Evolutionary conservation across 2,329 filamentous ascomycete species (phyloP).

Genomic region (Orbilia quercus): DNA sequence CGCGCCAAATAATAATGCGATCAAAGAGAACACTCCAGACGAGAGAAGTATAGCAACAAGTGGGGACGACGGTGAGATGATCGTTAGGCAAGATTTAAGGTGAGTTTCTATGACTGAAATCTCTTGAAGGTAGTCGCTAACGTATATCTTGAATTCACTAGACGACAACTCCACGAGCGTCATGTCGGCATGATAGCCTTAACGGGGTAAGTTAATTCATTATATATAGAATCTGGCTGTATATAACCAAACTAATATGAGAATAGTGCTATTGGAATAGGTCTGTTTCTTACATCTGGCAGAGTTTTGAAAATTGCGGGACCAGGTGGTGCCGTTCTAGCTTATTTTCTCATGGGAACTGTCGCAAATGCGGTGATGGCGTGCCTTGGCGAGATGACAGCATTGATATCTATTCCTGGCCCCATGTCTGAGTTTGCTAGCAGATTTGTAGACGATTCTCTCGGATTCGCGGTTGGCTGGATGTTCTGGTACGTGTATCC

Average conservation of each 20-base stretch:
- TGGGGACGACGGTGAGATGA: slow-evolving; percentile 52
- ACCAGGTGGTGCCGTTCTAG: slow-evolving; percentile 62
- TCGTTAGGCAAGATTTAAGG: slow-evolving; percentile 49
- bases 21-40: slow-evolving; percentile 37
- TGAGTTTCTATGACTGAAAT: not conserved
- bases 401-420: slow-evolving; percentile 64
- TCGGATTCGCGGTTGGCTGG: slow-evolving; percentile 66
- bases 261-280: slow-evolving; percentile 60
- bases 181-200: slow-evolving; percentile 63
- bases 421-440: slow-evolving; percentile 64
- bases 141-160: no score
- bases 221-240: not conserved
- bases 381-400: slow-evolving; percentile 63
- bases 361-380: slow-evolving; percentile 63
- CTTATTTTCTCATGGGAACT: slow-evolving; percentile 62
- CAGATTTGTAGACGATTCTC: slow-evolving; percentile 64
- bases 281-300: slow-evolving; percentile 63
- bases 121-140: no score
- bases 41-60: slow-evolving; percentile 55
- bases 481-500: slow-evolving; percentile 63
- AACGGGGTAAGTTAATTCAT: slow-evolving; percentile 58
- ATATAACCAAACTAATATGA: not conserved
- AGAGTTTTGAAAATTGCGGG: slow-evolving; percentile 63
- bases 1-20: slow-evolving; percentile 7
- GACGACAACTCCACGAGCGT: slow-evolving; percentile 58